Percentiles rank a stretch among this genome's conserved stretches.
phyloP scores from a whole-genome alignment of 106 monocot genomes.

The Dioscorea alata region DNA sequence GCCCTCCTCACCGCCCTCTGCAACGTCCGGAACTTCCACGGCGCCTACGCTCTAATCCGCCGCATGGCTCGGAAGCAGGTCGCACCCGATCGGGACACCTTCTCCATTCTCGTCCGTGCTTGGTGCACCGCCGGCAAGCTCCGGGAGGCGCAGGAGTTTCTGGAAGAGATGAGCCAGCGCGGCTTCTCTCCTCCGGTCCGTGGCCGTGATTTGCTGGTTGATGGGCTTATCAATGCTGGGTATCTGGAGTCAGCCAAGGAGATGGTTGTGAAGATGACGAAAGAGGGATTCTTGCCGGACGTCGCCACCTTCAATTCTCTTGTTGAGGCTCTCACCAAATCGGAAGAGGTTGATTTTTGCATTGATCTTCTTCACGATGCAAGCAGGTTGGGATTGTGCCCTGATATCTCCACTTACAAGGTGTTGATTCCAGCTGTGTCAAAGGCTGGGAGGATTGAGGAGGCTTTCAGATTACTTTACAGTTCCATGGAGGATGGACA shows the following conservation, averaged over 20 bases:
- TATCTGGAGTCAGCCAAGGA: slow-evolving; percentile 75
- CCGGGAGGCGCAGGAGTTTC: slow-evolving; percentile 75
- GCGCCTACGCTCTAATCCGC: slow-evolving; percentile 73
- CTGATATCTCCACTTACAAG: slow-evolving; percentile 84
- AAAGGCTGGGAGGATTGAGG: slow-evolving; percentile 64
- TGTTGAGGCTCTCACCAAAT: slow-evolving; percentile 51
- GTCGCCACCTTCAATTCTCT: slow-evolving; percentile 74
- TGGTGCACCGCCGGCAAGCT: slow-evolving; percentile 93
- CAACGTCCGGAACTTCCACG: slow-evolving; percentile 44
- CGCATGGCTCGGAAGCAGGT: slow-evolving; percentile 77
- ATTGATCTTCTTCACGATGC: slow-evolving; percentile 50
- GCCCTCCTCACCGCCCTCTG: slow-evolving; percentile 65
- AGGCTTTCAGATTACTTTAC: slow-evolving; percentile 62
- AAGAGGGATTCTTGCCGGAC: slow-evolving; percentile 85
- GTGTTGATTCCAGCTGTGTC: slow-evolving; percentile 68
- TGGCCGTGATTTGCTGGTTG: slow-evolving; percentile 78
- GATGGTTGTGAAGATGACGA: slow-evolving; percentile 70
- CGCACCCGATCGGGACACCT: slow-evolving; percentile 54
- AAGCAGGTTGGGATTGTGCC: slow-evolving; percentile 47
- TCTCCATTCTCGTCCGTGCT: slow-evolving; percentile 61
- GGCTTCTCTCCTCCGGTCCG: slow-evolving; percentile 77
- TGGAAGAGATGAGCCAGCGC: slow-evolving; percentile 73
- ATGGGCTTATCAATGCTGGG: slow-evolving; percentile 80
- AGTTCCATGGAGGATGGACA: slow-evolving; percentile 67
- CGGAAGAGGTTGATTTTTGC: slow-evolving; percentile 64